These are phyloP conservation scores for Heritiera littoralis DNA, from an alignment of 345 rosid genomes.

Conservation along the genomic window DNA sequence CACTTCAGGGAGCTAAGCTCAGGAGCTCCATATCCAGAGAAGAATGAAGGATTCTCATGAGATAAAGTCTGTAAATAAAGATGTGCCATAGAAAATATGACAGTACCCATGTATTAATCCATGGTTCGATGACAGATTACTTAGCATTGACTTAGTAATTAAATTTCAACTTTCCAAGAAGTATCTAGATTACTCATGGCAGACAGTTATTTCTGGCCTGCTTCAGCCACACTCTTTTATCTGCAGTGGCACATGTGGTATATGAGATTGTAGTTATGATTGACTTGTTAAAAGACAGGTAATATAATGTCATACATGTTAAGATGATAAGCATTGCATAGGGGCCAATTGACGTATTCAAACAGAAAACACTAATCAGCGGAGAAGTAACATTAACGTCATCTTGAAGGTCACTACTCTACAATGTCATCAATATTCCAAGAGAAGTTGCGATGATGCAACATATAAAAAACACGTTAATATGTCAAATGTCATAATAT, in stretches of 20 bases:
- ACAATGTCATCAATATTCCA: no score
- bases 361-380: background rate
- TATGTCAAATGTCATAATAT: no score
- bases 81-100: background rate
- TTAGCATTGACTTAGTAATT: background rate
- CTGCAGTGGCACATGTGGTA: background rate
- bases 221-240: background rate
- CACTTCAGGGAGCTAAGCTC: background rate
- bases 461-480: no score
- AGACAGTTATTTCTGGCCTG: background rate
- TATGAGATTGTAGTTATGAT: background rate
- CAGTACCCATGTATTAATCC: background rate
- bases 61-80: background rate
- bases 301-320: background rate
- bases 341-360: background rate
- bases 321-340: background rate
- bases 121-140: background rate
- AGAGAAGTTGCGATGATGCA: no score
- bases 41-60: background rate
- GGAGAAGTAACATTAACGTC: background rate
- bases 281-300: background rate
- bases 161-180: background rate
- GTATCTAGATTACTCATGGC: background rate
- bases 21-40: conserved; percentile 8
- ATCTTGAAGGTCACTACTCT: no score